phyloP scores from a whole-genome alignment of 129 eudicot genomes.

The sunflower (Helianthus annuus) region HanXRQr2.0-SUNRISE NC_035436.2:141009311-141009810 shows the following conservation, averaged over 20 bases:
- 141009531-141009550: conserved; percentile 24
- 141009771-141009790: not conserved
- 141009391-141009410: not conserved
- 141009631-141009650: not conserved
- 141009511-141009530: conserved; percentile 23
- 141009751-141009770: conserved; percentile 63
- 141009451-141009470: not conserved
- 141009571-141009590: not conserved
- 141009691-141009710: conserved; percentile 58
- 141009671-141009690: not conserved
- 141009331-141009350: not conserved
- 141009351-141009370: too few species aligned
- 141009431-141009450: not conserved
- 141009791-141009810: not conserved
- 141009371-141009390: too few species aligned
- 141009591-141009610: conserved; percentile 22
- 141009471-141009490: not conserved
- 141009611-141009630: conserved; percentile 1
- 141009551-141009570: conserved; percentile 8
- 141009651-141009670: not conserved
- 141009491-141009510: not conserved
- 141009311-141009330: not conserved
- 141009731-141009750: conserved; percentile 73
- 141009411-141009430: not conserved
- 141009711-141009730: conserved; percentile 71